Evolutionary conservation across 352 stramenopile genomes (phyloP), one percentile per base, ranked within the genome.

Genomic region (Phytophthora lateralis): DNA sequence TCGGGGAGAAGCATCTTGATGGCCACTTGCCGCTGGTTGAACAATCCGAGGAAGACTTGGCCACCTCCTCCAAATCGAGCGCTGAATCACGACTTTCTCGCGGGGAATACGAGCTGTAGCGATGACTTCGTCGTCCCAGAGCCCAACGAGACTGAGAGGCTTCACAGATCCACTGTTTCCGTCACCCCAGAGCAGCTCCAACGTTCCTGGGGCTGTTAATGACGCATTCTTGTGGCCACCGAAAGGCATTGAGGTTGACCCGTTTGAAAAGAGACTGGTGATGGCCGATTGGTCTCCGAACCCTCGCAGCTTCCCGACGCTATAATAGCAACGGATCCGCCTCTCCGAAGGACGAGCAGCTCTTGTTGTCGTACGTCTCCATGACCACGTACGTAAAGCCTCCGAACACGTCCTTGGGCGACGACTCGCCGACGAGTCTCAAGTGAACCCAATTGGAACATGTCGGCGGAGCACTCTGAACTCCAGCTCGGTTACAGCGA

Each of bases 71-170:
- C 70, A 51, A 12, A 78, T 52, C n/a, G 47, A n/a, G 12, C 38
- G 42, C 18, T 62, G 58, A 43, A 71, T 39, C 14, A 75, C 45
- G 21, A 70, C 49, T 17, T 76, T 70, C 18, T 71, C 38, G 8
- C 68, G 49, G 17, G 72, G 60, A 27, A 81, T 67, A 1, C 69
- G 64, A 35, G 66, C 60, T 3, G 60, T 71, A 14, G 50, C 38
- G 57, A 82, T 68, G 21, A 59, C 39, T 35, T 69, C 45, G 34
- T 76, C 61, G 15, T 75, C 60, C 49, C 63, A 76, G 24, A 71
- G 20, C 5, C 60, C 60, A 20, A 47, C 60, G 12, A 67, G 44
- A 29, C 60, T 56, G 11, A 52, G 43, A 29, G 60, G 60, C 17
- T 56, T 63, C 5, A 1, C 20, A 21, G 14, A 44, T 27, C 29